Percentiles rank a stretch among this genome's conserved stretches.
Conservation (phyloP, 2,329 filamentous ascomycete genomes). For the Aspergillus japonicus region DNA sequence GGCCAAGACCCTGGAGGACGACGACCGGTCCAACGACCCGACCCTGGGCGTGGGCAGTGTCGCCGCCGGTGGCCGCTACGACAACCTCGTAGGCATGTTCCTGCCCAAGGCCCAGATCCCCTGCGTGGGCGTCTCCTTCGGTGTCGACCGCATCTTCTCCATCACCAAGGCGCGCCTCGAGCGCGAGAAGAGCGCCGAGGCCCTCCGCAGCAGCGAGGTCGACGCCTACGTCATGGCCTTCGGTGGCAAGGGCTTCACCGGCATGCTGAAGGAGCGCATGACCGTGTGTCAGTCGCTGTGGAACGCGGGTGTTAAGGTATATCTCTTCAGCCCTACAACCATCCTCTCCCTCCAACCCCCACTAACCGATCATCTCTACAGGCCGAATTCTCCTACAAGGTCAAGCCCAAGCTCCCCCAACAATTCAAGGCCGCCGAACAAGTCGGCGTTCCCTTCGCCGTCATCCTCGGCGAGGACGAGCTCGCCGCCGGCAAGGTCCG, state of each 20-base stretch:
- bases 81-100: conserved; percentile 94
- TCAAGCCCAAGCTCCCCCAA: conserved; percentile 80
- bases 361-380: conserved; percentile 31
- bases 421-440: conserved; percentile 91
- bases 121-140: conserved; percentile 90
- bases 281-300: conserved; percentile 72
- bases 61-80: conserved; percentile 86
- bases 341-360: not conserved
- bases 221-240: conserved; percentile 96
- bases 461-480: conserved; percentile 91
- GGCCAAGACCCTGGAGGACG: conserved; percentile 55
- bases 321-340: conserved; percentile 9
- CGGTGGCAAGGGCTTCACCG: conserved; percentile 79
- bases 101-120: conserved; percentile 79
- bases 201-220: conserved; percentile 66
- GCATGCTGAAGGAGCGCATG: conserved; percentile 81
- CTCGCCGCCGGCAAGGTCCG: conserved; percentile 78
- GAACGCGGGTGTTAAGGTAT: conserved; percentile 80
- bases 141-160: conserved; percentile 91
- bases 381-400: conserved; percentile 86
- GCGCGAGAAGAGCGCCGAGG: conserved; percentile 57
- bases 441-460: conserved; percentile 75
- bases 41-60: conserved; percentile 81
- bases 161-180: conserved; percentile 78
- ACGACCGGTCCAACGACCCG: conserved; percentile 75